These are phyloP conservation scores for Aspergillus viridinutans DNA, from an alignment of 2,329 filamentous ascomycete genomes.

Conservation along the genomic window DNA sequence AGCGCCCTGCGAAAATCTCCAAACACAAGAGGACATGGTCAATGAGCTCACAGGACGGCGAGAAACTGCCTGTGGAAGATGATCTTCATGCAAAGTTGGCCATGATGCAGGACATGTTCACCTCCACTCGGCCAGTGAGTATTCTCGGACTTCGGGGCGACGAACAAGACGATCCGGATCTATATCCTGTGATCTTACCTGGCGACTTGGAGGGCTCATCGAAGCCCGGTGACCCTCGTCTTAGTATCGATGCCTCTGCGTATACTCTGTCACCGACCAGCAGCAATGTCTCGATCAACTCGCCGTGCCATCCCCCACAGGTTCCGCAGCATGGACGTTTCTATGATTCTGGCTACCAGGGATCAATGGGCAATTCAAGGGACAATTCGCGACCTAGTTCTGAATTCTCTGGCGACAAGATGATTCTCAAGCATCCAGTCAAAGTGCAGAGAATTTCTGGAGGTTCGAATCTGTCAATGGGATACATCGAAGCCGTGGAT, in stretches of 20 bases:
- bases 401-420: slow-evolving; percentile 17
- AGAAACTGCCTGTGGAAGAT: slow-evolving; percentile 39
- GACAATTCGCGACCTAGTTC: slow-evolving; percentile 21
- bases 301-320: slow-evolving; percentile 25
- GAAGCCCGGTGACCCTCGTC: slow-evolving; percentile 29
- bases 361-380: slow-evolving; percentile 19
- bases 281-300: slow-evolving; percentile 38
- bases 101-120: slow-evolving; percentile 46
- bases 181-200: slow-evolving; percentile 39
- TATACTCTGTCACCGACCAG: slow-evolving; percentile 37
- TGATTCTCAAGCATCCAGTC: slow-evolving; percentile 23
- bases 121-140: slow-evolving; percentile 41
- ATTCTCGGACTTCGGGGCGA: slow-evolving; percentile 42
- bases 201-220: slow-evolving; percentile 27
- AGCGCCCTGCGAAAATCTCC: slow-evolving; percentile 70
- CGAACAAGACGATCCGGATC: slow-evolving; percentile 43
- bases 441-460: slow-evolving; percentile 27
- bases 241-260: slow-evolving; percentile 30
- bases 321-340: slow-evolving; percentile 9
- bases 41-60: slow-evolving; percentile 65
- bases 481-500: slow-evolving; percentile 86
- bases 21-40: slow-evolving; percentile 97
- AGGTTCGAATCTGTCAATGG: slow-evolving; percentile 51
- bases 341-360: slow-evolving; percentile 19
- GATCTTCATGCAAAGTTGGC: slow-evolving; percentile 43